Percentiles rank a stretch among this genome's conserved stretches.
Evolutionary conservation across 768 basidiomycete species (phyloP).

Genomic region (Paxillus involutus): DNA sequence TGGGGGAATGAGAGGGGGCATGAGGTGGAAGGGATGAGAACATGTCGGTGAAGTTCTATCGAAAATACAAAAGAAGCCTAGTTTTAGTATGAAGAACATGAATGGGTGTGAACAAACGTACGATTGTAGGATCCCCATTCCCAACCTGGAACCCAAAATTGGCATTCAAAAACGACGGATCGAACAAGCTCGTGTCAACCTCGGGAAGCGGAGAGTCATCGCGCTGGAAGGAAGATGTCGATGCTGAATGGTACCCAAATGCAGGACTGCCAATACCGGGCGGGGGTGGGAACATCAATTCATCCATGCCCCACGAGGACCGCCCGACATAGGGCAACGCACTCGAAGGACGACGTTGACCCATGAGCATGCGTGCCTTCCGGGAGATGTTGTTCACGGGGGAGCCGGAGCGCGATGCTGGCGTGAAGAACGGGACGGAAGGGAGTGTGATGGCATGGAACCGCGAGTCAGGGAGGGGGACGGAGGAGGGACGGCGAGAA

Average conservation of each 20-base stretch:
- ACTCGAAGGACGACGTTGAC: conserved; percentile 51
- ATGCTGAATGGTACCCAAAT: conserved; percentile 9
- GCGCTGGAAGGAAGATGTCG: conserved; percentile 32
- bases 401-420: conserved; percentile 42
- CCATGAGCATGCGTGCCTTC: conserved; percentile 39
- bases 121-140: conserved; percentile 13
- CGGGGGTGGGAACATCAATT: conserved; percentile 23
- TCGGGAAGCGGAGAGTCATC: conserved; percentile 52
- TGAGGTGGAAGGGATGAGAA: conserved; percentile 26
- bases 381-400: conserved; percentile 47
- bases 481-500: conserved; percentile 60
- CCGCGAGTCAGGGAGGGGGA: conserved; percentile 51
- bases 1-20: conserved; percentile 6
- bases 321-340: conserved; percentile 38
- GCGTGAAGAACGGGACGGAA: conserved; percentile 39
- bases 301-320: conserved; percentile 25
- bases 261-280: not conserved
- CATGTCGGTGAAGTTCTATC: conserved; percentile 22
- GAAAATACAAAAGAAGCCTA: not conserved
- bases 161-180: conserved; percentile 37
- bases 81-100: not conserved
- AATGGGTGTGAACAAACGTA: conserved; percentile 8
- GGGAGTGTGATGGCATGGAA: conserved; percentile 45
- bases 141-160: conserved; percentile 25
- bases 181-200: conserved; percentile 47